A percentile compares a stretch with the other conserved stretches of the same genome.
phyloP scores from a whole-genome alignment of 2,329 filamentous ascomycete genomes.

The Geosmithia morbida region DNA sequence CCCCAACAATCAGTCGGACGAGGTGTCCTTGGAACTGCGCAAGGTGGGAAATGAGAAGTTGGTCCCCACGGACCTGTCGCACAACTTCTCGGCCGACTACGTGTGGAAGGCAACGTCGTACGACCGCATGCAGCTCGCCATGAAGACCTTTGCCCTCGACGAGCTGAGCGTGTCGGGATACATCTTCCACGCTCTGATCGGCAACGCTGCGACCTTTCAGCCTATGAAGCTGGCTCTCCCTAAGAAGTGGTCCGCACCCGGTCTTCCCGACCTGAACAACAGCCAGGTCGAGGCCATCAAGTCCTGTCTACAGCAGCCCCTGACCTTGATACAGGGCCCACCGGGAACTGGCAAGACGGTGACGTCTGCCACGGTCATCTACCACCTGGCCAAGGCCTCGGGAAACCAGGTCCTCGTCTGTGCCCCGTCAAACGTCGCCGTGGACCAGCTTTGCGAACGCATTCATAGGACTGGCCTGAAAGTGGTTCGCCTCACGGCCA shows the following conservation, averaged over 20 bases:
- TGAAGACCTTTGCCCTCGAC: conserved; percentile 97
- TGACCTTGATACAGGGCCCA: conserved; percentile 92
- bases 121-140: conserved; percentile 96
- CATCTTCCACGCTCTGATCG: conserved; percentile 93
- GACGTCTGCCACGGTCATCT: conserved; percentile 96
- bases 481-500: conserved; percentile 94
- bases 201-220: conserved; percentile 85
- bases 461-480: conserved; percentile 92
- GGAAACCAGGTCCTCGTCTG: conserved; percentile 92
- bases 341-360: conserved; percentile 98
- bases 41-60: conserved; percentile 93
- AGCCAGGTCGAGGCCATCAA: conserved; percentile 96
- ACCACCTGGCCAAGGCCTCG: conserved; percentile 90
- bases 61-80: conserved; percentile 88
- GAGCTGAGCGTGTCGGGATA: conserved; percentile 98
- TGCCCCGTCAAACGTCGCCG: conserved; percentile 93
- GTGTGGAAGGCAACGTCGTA: conserved; percentile 99
- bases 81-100: conserved; percentile 97
- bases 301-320: conserved; percentile 80
- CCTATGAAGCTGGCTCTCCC: conserved; percentile 93
- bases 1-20: conserved; percentile 96
- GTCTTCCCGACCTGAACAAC: conserved; percentile 83
- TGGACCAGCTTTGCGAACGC: conserved; percentile 94
- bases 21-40: conserved; percentile 88
- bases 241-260: conserved; percentile 92